These are phyloP conservation scores for Aeminium ludgeri DNA, from an alignment of 495 filamentous ascomycete genomes.

Conservation along the genomic window DNA sequence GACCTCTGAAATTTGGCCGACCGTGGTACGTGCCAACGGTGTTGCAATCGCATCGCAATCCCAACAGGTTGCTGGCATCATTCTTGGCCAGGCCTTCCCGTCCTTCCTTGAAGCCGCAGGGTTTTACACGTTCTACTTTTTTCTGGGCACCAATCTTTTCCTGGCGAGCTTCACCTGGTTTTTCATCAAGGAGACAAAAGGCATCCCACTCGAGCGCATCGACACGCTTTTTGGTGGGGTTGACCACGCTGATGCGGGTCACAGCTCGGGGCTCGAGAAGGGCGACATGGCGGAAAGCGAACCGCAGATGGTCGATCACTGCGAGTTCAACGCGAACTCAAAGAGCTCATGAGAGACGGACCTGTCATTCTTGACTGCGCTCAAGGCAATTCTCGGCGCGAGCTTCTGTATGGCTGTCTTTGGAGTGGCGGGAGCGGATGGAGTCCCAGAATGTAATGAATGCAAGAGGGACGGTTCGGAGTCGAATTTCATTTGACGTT, in stretches of 20 bases:
- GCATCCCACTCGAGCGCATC: constrained; percentile 48
- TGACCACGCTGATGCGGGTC: constrained; percentile 28
- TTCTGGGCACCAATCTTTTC: constrained; percentile 37
- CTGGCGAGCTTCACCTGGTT: constrained; percentile 56
- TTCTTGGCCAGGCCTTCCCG: constrained; percentile 52
- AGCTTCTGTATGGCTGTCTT: too few relatives aligned
- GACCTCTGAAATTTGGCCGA: constrained; percentile 48
- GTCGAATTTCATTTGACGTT: too few relatives aligned
- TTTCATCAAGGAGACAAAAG: constrained; percentile 59
- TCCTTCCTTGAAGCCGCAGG: constrained; percentile 42
- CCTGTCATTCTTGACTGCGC: too few relatives aligned
- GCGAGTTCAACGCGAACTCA: too few relatives aligned
- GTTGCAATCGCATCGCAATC: constrained; percentile 53
- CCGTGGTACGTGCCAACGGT: constrained; percentile 50
- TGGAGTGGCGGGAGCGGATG: too few relatives aligned
- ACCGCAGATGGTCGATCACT: too few relatives aligned
- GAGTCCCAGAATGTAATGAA: too few relatives aligned
- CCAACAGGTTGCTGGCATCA: constrained; percentile 48
- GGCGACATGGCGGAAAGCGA: too few relatives aligned
- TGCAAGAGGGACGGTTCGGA: too few relatives aligned
- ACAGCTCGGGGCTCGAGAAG: constrained; percentile 22
- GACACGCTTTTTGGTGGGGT: constrained; percentile 41
- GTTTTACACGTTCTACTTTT: constrained; percentile 37
- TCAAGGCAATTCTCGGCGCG: too few relatives aligned
- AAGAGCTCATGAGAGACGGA: too few relatives aligned